Base-by-base conservation (phyloP, 768 basidiomycete genomes). In the Chlorophyllum brunneum region DNA sequence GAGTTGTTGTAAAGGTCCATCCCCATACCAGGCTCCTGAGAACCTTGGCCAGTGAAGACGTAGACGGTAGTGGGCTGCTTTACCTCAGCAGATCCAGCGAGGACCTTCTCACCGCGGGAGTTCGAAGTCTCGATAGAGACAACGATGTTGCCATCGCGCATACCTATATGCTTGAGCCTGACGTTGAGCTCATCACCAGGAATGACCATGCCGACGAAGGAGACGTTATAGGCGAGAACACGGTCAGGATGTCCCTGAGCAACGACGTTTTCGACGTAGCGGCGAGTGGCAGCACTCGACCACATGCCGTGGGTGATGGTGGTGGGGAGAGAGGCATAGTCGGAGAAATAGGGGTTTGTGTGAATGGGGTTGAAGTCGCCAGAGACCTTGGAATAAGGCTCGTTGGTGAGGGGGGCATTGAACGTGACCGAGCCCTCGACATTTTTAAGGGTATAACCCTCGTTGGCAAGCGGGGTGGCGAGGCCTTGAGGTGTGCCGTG, bases 291-390 rank as follows among this genome's bases (percentile, higher is more conserved):
- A 43, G 97, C 97, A 59, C 90, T 93, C 2, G 92, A 86, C 92
- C 93, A 98, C 73, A 98, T 82, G 48, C 97, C 97, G 63, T 98
- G 97, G 2, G 97, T 98, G 63, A 99, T 98, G 8, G 97, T 99
- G 11, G 90, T 88, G 22, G 95, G 95, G 11, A 99, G 83, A 4
- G 85, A 81, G 2, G 95, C 95, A 56, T 88, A 92, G 65, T 93
- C 87, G 20, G 97, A 83, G 75, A 99, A 98, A 77, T 98, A 98
- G 0, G 97, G 95, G 70, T 99, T 98, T 67, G 97, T 77, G 67
- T 99, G 97, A 60, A 99, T 99, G 24, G 97, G 97, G 68, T 99
- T 98, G 78, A 92, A 98, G 70, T 99, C 95, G 39, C 95, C 95
- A 0, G 97, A 99, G 42, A 95, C 81, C 67, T 85, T 83, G 3